These are phyloP conservation scores for Colletotrichum scovillei DNA, from an alignment of 2,329 filamentous ascomycete species.

Conservation along the genomic window DNA sequence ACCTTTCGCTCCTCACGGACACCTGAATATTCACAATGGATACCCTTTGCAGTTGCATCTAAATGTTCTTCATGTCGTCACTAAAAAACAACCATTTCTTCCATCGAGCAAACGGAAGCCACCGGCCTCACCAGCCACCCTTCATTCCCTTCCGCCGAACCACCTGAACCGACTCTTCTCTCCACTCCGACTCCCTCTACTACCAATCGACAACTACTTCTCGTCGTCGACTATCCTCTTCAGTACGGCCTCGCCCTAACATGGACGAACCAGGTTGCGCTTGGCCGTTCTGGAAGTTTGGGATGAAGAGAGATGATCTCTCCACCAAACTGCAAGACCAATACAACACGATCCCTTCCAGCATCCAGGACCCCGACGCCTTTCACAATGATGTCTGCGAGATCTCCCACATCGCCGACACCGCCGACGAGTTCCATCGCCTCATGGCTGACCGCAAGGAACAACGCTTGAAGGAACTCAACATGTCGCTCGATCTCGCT, in stretches of 20 bases:
- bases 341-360: conserved; percentile 68
- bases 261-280: conserved; percentile 67
- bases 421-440: conserved; percentile 64
- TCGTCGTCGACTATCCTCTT: background rate
- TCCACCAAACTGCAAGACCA: conserved; percentile 68
- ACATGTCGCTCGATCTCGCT: conserved; percentile 66
- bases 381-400: conserved; percentile 72
- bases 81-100: background rate
- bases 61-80: conserved; percentile 31
- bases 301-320: conserved; percentile 69
- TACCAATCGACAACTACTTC: background rate
- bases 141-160: conserved; percentile 6
- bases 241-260: conserved; percentile 12
- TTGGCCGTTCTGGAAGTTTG: conserved; percentile 74
- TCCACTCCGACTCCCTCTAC: background rate
- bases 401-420: conserved; percentile 62
- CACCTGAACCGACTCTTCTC: background rate
- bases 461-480: conserved; percentile 65
- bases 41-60: background rate
- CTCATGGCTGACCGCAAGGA: conserved; percentile 65
- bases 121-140: conserved; percentile 18
- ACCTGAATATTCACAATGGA: conserved; percentile 12
- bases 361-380: conserved; percentile 69
- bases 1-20: background rate
- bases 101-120: conserved; percentile 18